These are phyloP conservation scores for Pseudotulostoma volvatum DNA, from an alignment of 495 filamentous ascomycete species.

Conservation along the genomic window DNA sequence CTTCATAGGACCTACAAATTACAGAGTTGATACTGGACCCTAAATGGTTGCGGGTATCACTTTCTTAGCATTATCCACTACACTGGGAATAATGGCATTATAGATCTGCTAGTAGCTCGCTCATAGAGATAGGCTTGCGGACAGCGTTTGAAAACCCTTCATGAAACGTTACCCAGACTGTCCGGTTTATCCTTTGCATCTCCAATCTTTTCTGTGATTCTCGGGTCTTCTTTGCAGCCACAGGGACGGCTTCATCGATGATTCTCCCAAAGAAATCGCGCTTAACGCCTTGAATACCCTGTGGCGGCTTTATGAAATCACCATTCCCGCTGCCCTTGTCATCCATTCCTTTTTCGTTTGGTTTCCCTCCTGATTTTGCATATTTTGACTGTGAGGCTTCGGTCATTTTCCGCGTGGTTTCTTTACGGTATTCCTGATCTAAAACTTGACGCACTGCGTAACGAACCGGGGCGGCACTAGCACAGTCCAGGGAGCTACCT, in stretches of 20 bases:
- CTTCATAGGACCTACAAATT: too few relatives aligned
- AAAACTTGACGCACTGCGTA: slow-evolving; percentile 86
- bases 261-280: slow-evolving; percentile 83
- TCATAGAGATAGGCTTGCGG: slow-evolving; percentile 73
- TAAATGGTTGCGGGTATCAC: too few relatives aligned
- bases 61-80: too few relatives aligned
- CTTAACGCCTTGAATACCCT: slow-evolving; percentile 36
- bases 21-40: too few relatives aligned
- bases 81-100: too few relatives aligned
- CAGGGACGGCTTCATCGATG: slow-evolving; percentile 26
- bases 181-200: slow-evolving; percentile 25
- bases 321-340: slow-evolving; percentile 15
- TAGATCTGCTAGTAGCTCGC: slow-evolving; percentile 52
- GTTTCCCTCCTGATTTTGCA: slow-evolving; percentile 4
- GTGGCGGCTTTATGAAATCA: slow-evolving; percentile 11
- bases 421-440: slow-evolving; percentile 70
- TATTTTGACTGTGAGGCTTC: slow-evolving; percentile 5
- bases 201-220: slow-evolving; percentile 2
- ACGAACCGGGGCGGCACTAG: slow-evolving; percentile 48
- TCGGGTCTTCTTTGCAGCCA: slow-evolving; percentile 20
- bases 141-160: slow-evolving; percentile 97
- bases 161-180: slow-evolving; percentile 86
- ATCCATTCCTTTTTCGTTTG: slow-evolving; percentile 23
- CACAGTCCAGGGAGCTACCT: slow-evolving; percentile 13
- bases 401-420: slow-evolving; percentile 38